Conservation (phyloP, 2,329 filamentous ascomycete genomes). For the Bipolaris victoriae region DNA sequence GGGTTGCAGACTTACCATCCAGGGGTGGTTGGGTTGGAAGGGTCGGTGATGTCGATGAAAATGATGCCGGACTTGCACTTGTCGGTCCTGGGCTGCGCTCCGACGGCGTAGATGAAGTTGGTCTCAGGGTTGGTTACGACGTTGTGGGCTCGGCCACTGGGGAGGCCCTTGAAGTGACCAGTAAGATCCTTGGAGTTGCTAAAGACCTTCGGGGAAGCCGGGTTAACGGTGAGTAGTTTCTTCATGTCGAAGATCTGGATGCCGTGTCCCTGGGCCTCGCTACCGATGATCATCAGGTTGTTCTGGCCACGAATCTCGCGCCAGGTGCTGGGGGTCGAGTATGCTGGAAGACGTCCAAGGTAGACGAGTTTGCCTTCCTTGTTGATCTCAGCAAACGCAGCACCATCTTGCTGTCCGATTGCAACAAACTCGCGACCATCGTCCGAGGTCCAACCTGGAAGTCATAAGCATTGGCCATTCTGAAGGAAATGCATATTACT, state of each 20-base stretch:
- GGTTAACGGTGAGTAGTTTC: conserved; percentile 49
- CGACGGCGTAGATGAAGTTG: conserved; percentile 49
- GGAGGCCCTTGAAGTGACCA: conserved; percentile 46
- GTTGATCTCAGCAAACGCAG: conserved; percentile 61
- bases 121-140: conserved; percentile 47
- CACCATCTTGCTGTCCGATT: conserved; percentile 61
- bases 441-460: conserved; percentile 56
- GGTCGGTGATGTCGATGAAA: conserved; percentile 64
- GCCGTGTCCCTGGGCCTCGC: conserved; percentile 55
- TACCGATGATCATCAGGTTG: conserved; percentile 54
- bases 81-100: conserved; percentile 40
- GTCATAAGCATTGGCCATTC: conserved; percentile 7
- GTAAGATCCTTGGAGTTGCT: conserved; percentile 41
- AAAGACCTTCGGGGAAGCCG: conserved; percentile 45
- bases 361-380: conserved; percentile 59
- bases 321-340: conserved; percentile 56
- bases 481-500: background rate
- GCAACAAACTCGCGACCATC: conserved; percentile 62
- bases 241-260: conserved; percentile 69
- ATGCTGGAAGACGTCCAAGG: conserved; percentile 60
- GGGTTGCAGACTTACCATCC: conserved; percentile 49
- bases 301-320: conserved; percentile 59
- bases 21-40: conserved; percentile 59
- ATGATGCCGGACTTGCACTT: conserved; percentile 62
- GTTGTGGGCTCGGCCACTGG: conserved; percentile 47